Conservation (phyloP, 2,329 filamentous ascomycete species). For the Cordyceps fumosorosea region DNA sequence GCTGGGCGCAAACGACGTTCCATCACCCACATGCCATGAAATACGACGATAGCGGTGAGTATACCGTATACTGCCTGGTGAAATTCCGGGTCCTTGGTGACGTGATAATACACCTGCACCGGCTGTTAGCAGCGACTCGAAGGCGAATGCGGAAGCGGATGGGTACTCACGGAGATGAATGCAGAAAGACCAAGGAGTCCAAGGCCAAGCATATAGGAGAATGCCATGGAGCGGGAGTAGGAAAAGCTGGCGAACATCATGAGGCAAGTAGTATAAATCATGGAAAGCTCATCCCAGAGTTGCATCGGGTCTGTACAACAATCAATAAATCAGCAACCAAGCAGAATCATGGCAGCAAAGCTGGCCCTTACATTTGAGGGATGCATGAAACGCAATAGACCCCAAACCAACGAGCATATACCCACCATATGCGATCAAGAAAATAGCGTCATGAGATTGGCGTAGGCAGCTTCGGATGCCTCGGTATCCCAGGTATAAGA, state of each 20-base stretch:
- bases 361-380: constrained; percentile 42
- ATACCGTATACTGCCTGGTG: constrained; percentile 74
- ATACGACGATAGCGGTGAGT: constrained; percentile 62
- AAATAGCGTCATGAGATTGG: constrained; percentile 69
- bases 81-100: constrained; percentile 74
- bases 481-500: constrained; percentile 69
- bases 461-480: constrained; percentile 67
- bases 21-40: constrained; percentile 73
- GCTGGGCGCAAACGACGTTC: constrained; percentile 40
- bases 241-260: constrained; percentile 64
- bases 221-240: constrained; percentile 49
- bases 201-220: constrained; percentile 49
- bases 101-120: constrained; percentile 57
- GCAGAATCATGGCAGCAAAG: background rate
- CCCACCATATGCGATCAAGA: constrained; percentile 55
- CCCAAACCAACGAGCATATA: constrained; percentile 49
- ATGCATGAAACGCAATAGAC: constrained; percentile 50
- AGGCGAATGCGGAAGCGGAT: background rate
- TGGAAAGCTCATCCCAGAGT: constrained; percentile 52
- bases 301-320: constrained; percentile 47
- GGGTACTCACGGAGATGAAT: constrained; percentile 58
- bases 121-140: background rate
- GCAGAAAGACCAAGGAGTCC: constrained; percentile 49
- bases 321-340: background rate
- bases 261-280: constrained; percentile 54